Base-by-base conservation (phyloP, 2,329 filamentous ascomycete genomes). In the Calonectria multiphialidica region DNA sequence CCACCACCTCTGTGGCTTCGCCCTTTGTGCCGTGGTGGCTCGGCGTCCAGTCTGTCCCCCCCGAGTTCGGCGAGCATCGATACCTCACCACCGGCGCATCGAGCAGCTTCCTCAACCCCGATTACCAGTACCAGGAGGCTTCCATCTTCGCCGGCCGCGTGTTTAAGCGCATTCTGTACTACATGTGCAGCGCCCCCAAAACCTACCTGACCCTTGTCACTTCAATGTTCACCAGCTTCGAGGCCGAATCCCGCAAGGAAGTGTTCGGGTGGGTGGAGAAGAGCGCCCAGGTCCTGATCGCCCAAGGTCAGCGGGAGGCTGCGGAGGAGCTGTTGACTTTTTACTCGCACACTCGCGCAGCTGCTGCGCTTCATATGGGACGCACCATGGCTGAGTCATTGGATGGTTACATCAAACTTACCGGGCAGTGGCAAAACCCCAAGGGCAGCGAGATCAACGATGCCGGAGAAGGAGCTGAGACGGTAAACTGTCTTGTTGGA, bases 21-120 rank as follows among this genome's bases (percentile, higher is more conserved):
- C 76, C 75, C 1, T 78, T 78, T 13, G 72, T 78, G 1, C 76
- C 75, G 0, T 78, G 76, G 76, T 78, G 76, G 76, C 65, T 78
- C 0, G 76, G 76, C 0, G 75, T 78, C 0, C 70, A 75, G 23
- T 78, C 75, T 0, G 23, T 78, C 0, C 76, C 76, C 1, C 75
- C 75, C 0, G 76, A 78, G 50, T 78, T 71, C 3, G 68, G 76
- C 1, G 66, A 78, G 12, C 76, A 78, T 2, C 72, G 76, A 6
- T 78, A 78, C 6, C 28, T 78, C 10, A 78, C 76, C 0, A 78
- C 76, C 0, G 76, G 76, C 1, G 76, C 76, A 1, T 78, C 76
- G 0, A 72, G 76, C 55, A 78, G 75, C 30, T 78, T 78, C 28
- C 75, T 78, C 45, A 78, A 77, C 50, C 76, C 76, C 0, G 76